Evolutionary conservation across 352 stramenopile genomes (phyloP), one percentile per base, ranked within the genome.

Genomic region (Phytopythium aichiense): DNA sequence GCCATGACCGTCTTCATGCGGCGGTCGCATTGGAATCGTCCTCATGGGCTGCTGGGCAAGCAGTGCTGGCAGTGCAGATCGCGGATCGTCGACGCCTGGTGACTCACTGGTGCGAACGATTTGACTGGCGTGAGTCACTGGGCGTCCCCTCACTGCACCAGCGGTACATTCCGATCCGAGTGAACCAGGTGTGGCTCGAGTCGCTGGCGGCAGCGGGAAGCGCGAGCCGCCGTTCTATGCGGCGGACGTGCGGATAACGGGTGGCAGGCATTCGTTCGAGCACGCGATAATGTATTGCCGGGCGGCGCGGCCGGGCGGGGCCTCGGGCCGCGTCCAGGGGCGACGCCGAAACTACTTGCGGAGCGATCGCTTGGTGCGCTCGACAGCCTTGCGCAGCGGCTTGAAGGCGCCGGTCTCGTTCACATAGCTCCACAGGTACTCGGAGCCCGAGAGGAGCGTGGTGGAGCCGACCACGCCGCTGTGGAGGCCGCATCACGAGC

Each of bases 351-450:
- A 5, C 33, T 38, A 59, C 54, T 59, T 59, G 35, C 54, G 54
- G 4, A 59, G 54, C 54, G 54, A 46, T 6, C 37, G 54, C 49
- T 74, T 69, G 1, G 70, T 77, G 20, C 60, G 65, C 49, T 79
- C 62, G 13, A 76, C 68, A 12, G 61, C 71, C 45, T 70, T 65
- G 22, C 73, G 66, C 7, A 91, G 63, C 7, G 81, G 79, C 52
- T 70, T 81, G 58, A 91, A 91, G 15, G 78, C 82, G 7, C 77
- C 82, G 0, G 82, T 91, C 61, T 84, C 78, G 56, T 86, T 84
- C 48, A 88, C 68, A 56, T 92, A 92, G 63, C 79, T 77, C 57
- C 79, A 89, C 23, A 88, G 71, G 64, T 93, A 93, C 65, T 90
- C 80, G 7, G 71, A 88, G 49, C 84, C 84, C 9, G 84, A 93